These are phyloP conservation scores for Sporisorium reilianum DNA, from an alignment of 1,284 basidiomycete genomes.

Conservation along the genomic window DNA sequence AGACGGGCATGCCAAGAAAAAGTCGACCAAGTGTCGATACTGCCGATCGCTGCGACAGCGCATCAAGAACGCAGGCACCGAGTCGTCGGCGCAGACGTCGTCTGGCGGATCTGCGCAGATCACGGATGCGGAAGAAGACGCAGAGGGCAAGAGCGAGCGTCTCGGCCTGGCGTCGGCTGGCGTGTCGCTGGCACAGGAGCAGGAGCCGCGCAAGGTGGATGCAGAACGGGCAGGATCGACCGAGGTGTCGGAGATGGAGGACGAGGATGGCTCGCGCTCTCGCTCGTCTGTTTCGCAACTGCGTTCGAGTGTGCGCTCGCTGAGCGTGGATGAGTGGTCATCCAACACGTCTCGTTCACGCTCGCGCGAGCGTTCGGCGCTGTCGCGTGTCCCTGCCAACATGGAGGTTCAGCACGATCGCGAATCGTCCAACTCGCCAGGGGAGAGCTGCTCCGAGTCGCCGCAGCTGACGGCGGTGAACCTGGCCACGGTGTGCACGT, in stretches of 20 bases:
- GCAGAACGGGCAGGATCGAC: slow-evolving; percentile 14
- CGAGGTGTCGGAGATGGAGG: slow-evolving; percentile 38
- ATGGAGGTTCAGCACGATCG: slow-evolving; percentile 27
- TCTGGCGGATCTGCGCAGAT: slow-evolving; percentile 41
- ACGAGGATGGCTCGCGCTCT: slow-evolving; percentile 25
- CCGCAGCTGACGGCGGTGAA: slow-evolving; percentile 18
- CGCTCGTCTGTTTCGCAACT: slow-evolving; percentile 22
- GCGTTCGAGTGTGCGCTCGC: slow-evolving; percentile 42
- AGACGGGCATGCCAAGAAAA: slow-evolving; percentile 48
- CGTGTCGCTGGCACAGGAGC: not conserved
- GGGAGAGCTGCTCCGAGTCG: slow-evolving; percentile 45
- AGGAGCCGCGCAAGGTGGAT: not conserved
- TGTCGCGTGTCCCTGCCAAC: slow-evolving; percentile 17
- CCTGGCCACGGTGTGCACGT: slow-evolving; percentile 35
- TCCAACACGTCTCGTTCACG: slow-evolving; percentile 23
- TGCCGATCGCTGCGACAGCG: slow-evolving; percentile 48
- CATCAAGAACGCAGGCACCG: slow-evolving; percentile 16
- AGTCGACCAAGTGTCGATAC: slow-evolving; percentile 48
- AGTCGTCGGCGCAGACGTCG: slow-evolving; percentile 33
- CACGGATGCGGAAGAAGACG: slow-evolving; percentile 40
- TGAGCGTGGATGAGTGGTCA: slow-evolving; percentile 37
- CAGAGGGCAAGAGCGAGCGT: slow-evolving; percentile 3
- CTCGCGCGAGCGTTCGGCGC: slow-evolving; percentile 19
- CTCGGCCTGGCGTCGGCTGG: not conserved
- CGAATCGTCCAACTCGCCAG: slow-evolving; percentile 44